Evolutionary conservation across 2,329 filamentous ascomycete genomes (phyloP).

Genomic region (Cryphonectria radicalis): DNA sequence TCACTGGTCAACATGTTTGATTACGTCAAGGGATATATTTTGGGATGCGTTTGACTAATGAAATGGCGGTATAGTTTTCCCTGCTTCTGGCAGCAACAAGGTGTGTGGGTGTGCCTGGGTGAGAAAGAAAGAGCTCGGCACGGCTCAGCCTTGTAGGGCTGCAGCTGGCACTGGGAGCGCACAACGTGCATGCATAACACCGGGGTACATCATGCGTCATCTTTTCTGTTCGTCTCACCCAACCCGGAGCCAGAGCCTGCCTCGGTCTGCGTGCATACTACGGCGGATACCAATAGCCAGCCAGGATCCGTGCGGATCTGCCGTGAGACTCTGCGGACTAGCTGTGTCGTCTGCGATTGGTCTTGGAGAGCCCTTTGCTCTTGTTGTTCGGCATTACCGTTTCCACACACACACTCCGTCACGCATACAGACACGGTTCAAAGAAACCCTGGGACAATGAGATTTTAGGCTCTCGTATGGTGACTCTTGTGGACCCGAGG

Average conservation of each 20-base stretch:
- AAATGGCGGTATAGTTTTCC: conserved; percentile 25
- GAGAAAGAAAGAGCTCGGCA: neutral
- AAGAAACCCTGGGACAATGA: neutral
- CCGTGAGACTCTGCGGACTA: conserved; percentile 2
- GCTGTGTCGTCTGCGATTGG: conserved; percentile 6
- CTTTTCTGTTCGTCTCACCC: neutral
- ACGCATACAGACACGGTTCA: neutral
- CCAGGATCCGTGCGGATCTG: conserved; percentile 3
- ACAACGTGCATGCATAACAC: conserved; percentile 7
- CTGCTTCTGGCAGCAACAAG: neutral
- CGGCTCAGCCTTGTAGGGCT: conserved; percentile 25
- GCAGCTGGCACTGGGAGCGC: conserved; percentile 9
- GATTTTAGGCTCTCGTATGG: conserved; percentile 10
- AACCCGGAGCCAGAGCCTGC: neutral
- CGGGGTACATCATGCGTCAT: conserved; percentile 2
- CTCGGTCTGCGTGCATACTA: neutral
- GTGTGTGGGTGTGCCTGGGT: neutral
- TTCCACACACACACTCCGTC: neutral
- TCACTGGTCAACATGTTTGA: conserved; percentile 9
- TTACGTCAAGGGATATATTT: conserved; percentile 27
- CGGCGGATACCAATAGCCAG: neutral
- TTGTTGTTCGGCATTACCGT: conserved; percentile 7
- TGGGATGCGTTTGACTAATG: conserved; percentile 26
- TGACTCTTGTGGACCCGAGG: conserved; percentile 7
- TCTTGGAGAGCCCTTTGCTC: neutral